Evolutionary conservation across 176 grass and related monocot genomes (phyloP).

Genomic region (Oryza meridionalis): DNA sequence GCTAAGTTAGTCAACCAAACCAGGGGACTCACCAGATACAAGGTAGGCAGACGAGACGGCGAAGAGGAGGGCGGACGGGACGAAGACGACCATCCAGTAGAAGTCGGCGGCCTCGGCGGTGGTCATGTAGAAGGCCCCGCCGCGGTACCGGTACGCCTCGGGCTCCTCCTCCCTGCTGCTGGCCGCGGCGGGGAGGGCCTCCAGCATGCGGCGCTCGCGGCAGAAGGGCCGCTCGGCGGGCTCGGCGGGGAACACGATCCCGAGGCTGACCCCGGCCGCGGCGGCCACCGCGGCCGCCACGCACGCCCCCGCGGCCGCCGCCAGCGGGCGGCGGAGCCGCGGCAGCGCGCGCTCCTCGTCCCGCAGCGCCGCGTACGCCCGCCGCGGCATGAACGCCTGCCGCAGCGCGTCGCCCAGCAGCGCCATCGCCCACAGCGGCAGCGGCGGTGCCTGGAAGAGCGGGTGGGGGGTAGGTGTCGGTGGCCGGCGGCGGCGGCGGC

Average conservation of each 20-base stretch:
- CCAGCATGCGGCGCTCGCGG: constrained; percentile 67
- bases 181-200: constrained; percentile 69
- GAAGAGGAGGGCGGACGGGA: constrained; percentile 72
- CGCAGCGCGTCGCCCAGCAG: constrained; percentile 77
- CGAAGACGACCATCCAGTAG: constrained; percentile 95
- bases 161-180: constrained; percentile 72
- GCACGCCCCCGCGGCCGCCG: constrained; percentile 38
- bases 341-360: constrained; percentile 72
- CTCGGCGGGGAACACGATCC: constrained; percentile 81
- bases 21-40: constrained; percentile 55
- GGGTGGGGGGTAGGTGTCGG: neutral
- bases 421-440: constrained; percentile 47
- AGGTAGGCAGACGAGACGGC: constrained; percentile 66
- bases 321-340: constrained; percentile 63
- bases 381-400: constrained; percentile 82
- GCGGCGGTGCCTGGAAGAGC: neutral
- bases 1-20: neutral
- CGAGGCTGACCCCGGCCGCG: constrained; percentile 64
- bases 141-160: constrained; percentile 72
- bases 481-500: constrained; percentile 17
- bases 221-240: constrained; percentile 82
- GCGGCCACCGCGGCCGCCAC: constrained; percentile 47
- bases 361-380: constrained; percentile 59
- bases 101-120: constrained; percentile 91
- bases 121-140: constrained; percentile 87